phyloP scores from a whole-genome alignment of 768 basidiomycete species.

The Hygrocybe punicea region DNA sequence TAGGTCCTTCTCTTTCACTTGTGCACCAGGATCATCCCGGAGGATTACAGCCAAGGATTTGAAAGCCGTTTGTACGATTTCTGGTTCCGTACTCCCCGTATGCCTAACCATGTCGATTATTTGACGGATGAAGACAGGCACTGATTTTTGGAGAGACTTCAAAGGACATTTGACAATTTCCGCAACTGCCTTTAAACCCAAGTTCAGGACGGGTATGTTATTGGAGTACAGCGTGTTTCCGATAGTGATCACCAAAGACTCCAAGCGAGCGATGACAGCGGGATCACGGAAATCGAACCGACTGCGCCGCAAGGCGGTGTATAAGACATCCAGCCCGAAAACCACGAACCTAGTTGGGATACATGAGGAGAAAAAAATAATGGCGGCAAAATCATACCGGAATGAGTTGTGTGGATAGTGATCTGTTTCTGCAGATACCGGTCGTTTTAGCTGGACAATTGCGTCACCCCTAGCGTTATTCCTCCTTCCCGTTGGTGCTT shows the following conservation, averaged over 20 bases:
- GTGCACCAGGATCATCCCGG: constrained; percentile 80
- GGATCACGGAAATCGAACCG: constrained; percentile 81
- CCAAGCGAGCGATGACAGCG: constrained; percentile 74
- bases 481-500: constrained; percentile 42
- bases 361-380: not conserved
- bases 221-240: constrained; percentile 91
- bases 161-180: constrained; percentile 83
- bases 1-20: constrained; percentile 87
- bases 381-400: constrained; percentile 48
- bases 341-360: constrained; percentile 65
- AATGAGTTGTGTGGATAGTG: constrained; percentile 86
- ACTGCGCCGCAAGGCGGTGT: constrained; percentile 79
- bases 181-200: constrained; percentile 76
- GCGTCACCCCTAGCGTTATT: constrained; percentile 48
- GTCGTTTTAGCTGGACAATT: constrained; percentile 77
- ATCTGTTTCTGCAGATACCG: constrained; percentile 50
- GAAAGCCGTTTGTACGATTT: constrained; percentile 83
- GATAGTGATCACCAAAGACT: constrained; percentile 80
- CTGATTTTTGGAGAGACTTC: constrained; percentile 64
- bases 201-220: constrained; percentile 66
- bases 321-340: constrained; percentile 89
- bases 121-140: constrained; percentile 81
- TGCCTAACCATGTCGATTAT: constrained; percentile 79
- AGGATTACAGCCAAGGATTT: constrained; percentile 82
- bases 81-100: constrained; percentile 83